A percentile compares a stretch with the other conserved stretches of the same genome.
These are phyloP conservation scores for Penicillium argentinense DNA, from an alignment of 495 filamentous ascomycete species.

Conservation along the genomic window DNA sequence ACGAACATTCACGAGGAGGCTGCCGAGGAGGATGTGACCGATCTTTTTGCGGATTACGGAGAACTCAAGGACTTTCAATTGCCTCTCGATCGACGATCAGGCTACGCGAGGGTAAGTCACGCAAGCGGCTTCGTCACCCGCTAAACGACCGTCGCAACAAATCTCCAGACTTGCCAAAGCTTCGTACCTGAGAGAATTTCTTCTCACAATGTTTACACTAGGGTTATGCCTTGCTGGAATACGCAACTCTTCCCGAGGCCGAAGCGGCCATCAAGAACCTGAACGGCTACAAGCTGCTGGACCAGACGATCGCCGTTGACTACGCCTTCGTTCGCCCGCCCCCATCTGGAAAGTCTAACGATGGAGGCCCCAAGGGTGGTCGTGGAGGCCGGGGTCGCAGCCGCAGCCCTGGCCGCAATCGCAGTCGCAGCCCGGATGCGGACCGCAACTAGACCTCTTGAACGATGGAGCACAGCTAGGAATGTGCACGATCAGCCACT, in stretches of 20 bases:
- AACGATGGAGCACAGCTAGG: constrained; percentile 1
- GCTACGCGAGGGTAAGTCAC: constrained; percentile 86
- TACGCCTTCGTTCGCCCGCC: constrained; percentile 97
- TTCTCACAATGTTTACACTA: constrained; percentile 33
- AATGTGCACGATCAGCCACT: not conserved
- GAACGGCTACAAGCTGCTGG: constrained; percentile 78
- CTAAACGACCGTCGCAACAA: constrained; percentile 20
- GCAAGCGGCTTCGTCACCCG: too few relatives aligned
- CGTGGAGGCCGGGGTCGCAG: constrained; percentile 52
- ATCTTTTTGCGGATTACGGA: constrained; percentile 92
- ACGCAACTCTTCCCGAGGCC: constrained; percentile 82
- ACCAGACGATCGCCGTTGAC: constrained; percentile 89
- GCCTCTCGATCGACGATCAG: constrained; percentile 90
- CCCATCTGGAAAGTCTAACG: constrained; percentile 61
- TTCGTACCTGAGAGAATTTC: not conserved
- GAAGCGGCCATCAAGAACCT: constrained; percentile 82
- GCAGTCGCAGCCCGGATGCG: constrained; percentile 60
- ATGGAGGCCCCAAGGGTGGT: constrained; percentile 48
- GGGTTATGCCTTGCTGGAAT: constrained; percentile 95
- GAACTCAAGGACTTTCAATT: constrained; percentile 97
- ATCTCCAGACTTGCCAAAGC: not conserved
- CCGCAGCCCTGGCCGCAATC: constrained; percentile 57
- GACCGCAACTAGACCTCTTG: constrained; percentile 34
- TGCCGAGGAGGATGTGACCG: constrained; percentile 90
- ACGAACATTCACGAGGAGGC: constrained; percentile 98